Evolutionary conservation across 768 basidiomycete species (phyloP).

Genomic region (Termitomyces sp.): DNA sequence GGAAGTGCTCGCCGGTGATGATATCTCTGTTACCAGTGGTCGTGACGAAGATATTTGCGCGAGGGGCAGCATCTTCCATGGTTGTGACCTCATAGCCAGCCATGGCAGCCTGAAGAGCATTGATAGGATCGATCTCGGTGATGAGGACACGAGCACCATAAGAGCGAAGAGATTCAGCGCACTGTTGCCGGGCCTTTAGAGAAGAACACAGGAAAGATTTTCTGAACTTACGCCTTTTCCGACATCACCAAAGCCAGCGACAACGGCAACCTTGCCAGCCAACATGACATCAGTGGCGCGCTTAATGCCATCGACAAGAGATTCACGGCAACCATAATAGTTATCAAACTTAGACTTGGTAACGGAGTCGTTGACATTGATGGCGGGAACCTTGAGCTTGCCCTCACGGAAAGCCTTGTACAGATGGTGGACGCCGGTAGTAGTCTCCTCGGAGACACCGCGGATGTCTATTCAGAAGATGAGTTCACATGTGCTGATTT

Average conservation of each 20-base stretch:
- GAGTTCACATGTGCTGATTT: not conserved
- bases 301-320: slow-evolving; percentile 99
- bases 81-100: slow-evolving; percentile 98
- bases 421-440: slow-evolving; percentile 98
- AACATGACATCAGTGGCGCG: slow-evolving; percentile 99
- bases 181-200: slow-evolving; percentile 42
- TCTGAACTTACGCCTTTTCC: slow-evolving; percentile 86
- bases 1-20: slow-evolving; percentile 88
- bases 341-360: slow-evolving; percentile 99
- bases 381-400: slow-evolving; percentile 93
- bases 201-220: not conserved
- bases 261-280: slow-evolving; percentile 98
- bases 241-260: slow-evolving; percentile 98
- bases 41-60: slow-evolving; percentile 91
- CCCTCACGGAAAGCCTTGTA: slow-evolving; percentile 98
- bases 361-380: slow-evolving; percentile 99
- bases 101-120: slow-evolving; percentile 99
- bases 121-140: slow-evolving; percentile 99
- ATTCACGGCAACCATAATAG: slow-evolving; percentile 99
- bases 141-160: slow-evolving; percentile 95
- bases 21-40: slow-evolving; percentile 99
- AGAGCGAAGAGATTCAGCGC: slow-evolving; percentile 94
- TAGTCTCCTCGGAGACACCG: slow-evolving; percentile 98
- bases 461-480: slow-evolving; percentile 56
- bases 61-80: slow-evolving; percentile 94